A percentile compares a stretch with the other conserved stretches of the same genome.
These are phyloP conservation scores for Dactylellina drechsleri DNA, from an alignment of 2,329 filamentous ascomycete genomes.

Conservation along the genomic window DNA sequence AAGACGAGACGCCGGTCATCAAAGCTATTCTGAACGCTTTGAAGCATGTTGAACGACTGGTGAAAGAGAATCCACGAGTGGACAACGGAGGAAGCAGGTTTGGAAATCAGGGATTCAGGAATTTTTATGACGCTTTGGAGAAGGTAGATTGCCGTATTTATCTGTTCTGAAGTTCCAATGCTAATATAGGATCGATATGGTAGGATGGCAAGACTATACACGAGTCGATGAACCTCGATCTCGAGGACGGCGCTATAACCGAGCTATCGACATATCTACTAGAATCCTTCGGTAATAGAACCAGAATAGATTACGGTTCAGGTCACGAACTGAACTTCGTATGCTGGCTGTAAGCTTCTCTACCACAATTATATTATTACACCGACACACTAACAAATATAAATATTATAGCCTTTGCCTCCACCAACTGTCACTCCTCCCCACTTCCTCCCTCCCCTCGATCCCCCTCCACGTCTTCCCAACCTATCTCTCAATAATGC, in stretches of 20 bases:
- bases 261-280: slow-evolving; percentile 83
- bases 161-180: slow-evolving; percentile 57
- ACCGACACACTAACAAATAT: slow-evolving; percentile 9
- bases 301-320: slow-evolving; percentile 93
- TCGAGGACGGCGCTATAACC: slow-evolving; percentile 67
- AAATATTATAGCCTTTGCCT: slow-evolving; percentile 73
- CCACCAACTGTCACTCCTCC: slow-evolving; percentile 77
- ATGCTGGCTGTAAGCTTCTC: slow-evolving; percentile 75
- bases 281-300: slow-evolving; percentile 85
- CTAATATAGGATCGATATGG: slow-evolving; percentile 28
- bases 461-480: slow-evolving; percentile 82
- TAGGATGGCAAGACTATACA: slow-evolving; percentile 36
- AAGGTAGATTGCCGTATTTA: slow-evolving; percentile 62
- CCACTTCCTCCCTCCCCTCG: slow-evolving; percentile 73
- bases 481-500: slow-evolving; percentile 87
- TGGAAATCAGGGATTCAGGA: slow-evolving; percentile 90
- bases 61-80: slow-evolving; percentile 77
- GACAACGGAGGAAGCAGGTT: slow-evolving; percentile 91
- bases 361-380: too few species aligned
- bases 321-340: slow-evolving; percentile 98
- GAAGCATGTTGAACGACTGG: slow-evolving; percentile 73
- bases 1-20: slow-evolving; percentile 71
- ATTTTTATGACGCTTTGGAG: slow-evolving; percentile 76
- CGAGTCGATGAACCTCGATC: slow-evolving; percentile 51
- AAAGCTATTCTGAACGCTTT: slow-evolving; percentile 75